Conservation (phyloP, 306 rosid species). For the Cyamopsis tetragonoloba region DNA sequence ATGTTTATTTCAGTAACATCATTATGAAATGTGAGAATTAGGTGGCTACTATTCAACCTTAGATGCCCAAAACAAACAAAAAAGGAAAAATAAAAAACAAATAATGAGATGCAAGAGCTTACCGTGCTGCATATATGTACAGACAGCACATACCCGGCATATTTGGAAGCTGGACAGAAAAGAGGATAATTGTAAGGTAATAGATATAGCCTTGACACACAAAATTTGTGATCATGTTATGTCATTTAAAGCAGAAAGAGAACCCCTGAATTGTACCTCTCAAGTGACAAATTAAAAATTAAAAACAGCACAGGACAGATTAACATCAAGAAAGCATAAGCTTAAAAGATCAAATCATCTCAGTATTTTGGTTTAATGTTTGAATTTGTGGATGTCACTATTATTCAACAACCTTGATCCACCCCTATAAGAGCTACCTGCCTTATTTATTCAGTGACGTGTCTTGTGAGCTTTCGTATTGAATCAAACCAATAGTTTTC, state of each 20-base stretch:
- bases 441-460: too few species aligned
- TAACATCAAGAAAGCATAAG: background rate
- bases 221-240: slow-evolving; percentile 12
- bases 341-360: background rate
- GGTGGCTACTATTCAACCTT: slow-evolving; percentile 9
- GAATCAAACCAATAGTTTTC: too few species aligned
- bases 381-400: too few species aligned
- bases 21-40: background rate
- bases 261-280: background rate
- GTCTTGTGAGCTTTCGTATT: too few species aligned
- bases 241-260: background rate
- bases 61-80: background rate
- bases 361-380: too few species aligned
- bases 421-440: too few species aligned
- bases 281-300: background rate
- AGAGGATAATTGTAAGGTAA: slow-evolving; percentile 17
- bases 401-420: too few species aligned
- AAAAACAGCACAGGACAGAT: background rate
- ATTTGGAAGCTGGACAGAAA: slow-evolving; percentile 79
- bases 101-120: slow-evolving; percentile 29
- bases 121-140: slow-evolving; percentile 96
- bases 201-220: background rate
- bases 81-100: background rate
- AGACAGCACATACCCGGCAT: slow-evolving; percentile 86
- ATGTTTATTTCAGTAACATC: background rate